These are phyloP conservation scores for Laguncularia racemosa DNA, from an alignment of 345 rosid genomes.

Conservation along the genomic window DNA sequence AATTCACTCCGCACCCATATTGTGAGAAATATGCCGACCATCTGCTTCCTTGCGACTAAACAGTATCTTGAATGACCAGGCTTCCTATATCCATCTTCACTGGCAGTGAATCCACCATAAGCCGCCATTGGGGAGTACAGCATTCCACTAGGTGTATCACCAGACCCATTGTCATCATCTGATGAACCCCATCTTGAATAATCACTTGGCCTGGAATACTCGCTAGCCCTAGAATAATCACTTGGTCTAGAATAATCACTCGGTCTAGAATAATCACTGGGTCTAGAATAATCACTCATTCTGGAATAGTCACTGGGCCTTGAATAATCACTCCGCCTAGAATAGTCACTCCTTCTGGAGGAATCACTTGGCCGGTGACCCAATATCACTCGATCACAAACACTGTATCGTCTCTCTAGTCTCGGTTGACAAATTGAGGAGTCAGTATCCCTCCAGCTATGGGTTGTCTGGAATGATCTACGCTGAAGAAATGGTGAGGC, in stretches of 20 bases:
- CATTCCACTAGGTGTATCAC: slow-evolving; percentile 84
- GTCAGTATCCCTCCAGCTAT: slow-evolving; percentile 84
- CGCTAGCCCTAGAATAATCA: slow-evolving; percentile 79
- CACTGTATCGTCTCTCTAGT: slow-evolving; percentile 80
- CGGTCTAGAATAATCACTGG: slow-evolving; percentile 11
- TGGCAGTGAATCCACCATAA: slow-evolving; percentile 38
- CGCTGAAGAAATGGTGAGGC: slow-evolving; percentile 79
- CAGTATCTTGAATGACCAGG: slow-evolving; percentile 79
- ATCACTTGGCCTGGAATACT: slow-evolving; percentile 88
- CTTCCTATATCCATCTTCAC: slow-evolving; percentile 53
- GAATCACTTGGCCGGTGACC: slow-evolving; percentile 57
- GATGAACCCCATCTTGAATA: slow-evolving; percentile 90
- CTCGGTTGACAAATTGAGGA: slow-evolving; percentile 55
- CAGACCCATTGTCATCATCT: slow-evolving; percentile 85
- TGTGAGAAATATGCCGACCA: slow-evolving; percentile 96
- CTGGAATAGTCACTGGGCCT: slow-evolving; percentile 27
- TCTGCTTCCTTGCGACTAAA: slow-evolving; percentile 87
- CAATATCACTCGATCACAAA: slow-evolving; percentile 82
- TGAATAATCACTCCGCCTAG: slow-evolving; percentile 35
- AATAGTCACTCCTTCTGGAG: slow-evolving; percentile 38
- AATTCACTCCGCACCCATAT: slow-evolving; percentile 91
- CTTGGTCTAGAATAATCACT: slow-evolving; percentile 44
- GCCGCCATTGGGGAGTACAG: slow-evolving; percentile 78
- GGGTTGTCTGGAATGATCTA: slow-evolving; percentile 82
- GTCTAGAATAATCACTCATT: slow-evolving; percentile 7